Conservation (phyloP, 345 rosid species). For the Moricandia arvensis region DNA sequence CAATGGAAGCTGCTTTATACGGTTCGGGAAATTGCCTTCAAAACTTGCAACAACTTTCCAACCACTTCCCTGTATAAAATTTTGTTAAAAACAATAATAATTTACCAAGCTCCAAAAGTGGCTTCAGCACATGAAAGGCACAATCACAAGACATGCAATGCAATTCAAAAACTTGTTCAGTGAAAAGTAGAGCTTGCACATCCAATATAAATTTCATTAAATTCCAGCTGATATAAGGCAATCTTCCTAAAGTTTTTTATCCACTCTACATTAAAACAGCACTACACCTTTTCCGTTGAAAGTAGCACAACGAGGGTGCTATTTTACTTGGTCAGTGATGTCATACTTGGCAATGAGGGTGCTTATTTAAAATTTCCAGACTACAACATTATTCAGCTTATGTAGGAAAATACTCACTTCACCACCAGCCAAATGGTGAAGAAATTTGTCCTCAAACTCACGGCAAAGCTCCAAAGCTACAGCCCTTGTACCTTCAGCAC, state of each 20-base stretch:
- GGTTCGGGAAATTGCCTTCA: constrained; percentile 91
- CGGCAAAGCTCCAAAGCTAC: constrained; percentile 98
- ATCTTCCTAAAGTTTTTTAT: background rate
- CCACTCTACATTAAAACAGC: background rate
- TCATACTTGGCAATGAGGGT: background rate
- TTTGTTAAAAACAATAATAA: background rate
- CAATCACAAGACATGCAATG: background rate
- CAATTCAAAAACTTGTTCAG: background rate
- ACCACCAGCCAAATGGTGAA: constrained; percentile 80
- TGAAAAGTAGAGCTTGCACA: background rate
- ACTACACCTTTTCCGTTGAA: background rate
- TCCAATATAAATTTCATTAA: background rate
- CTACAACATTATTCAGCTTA: background rate
- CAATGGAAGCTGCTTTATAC: constrained; percentile 93
- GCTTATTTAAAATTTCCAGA: background rate
- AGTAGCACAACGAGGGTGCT: background rate
- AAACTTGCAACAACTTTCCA: constrained; percentile 98
- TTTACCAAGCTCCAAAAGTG: constrained; percentile 3
- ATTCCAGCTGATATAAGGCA: background rate
- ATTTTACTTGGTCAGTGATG: background rate
- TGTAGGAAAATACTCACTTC: constrained; percentile 64
- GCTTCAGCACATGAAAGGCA: constrained; percentile 16
- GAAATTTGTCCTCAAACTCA: constrained; percentile 97
- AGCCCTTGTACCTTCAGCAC: constrained; percentile 95
- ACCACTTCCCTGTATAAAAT: constrained; percentile 75